Percentiles rank a stretch among this genome's conserved stretches.
phyloP scores from a whole-genome alignment of 202 grass and related monocot species.

The Schoenoplectus tabernaemontani region DNA sequence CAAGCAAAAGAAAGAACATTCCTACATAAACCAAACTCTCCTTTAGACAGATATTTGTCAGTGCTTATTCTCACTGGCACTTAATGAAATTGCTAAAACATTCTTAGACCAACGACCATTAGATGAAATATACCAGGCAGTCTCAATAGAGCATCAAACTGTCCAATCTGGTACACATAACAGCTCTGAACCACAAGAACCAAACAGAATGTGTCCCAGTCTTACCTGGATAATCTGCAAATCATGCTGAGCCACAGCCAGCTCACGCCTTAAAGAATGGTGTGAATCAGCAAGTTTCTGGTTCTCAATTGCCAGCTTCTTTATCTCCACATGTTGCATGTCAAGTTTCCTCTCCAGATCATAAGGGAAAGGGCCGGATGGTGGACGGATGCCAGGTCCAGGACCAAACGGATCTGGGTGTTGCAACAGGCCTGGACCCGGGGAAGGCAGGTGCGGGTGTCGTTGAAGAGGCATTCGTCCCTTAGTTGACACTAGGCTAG shows the following conservation, averaged over 20 bases:
- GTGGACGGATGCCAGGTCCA: conserved; percentile 41
- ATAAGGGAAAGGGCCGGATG: conserved; percentile 50
- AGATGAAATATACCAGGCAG: neutral
- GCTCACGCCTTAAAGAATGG: conserved; percentile 53
- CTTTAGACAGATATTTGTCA: neutral
- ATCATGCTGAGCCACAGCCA: conserved; percentile 67
- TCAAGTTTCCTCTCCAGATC: conserved; percentile 77
- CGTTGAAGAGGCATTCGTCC: conserved; percentile 46
- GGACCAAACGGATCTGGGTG: conserved; percentile 52
- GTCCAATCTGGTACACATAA: neutral
- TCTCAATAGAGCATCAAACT: neutral
- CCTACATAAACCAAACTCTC: neutral
- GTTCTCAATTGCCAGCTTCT: conserved; percentile 76
- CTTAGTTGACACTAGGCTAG: conserved; percentile 41
- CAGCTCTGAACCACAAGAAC: neutral
- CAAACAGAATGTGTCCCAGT: neutral
- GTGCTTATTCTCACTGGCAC: neutral
- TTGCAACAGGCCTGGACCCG: conserved; percentile 36
- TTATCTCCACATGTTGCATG: conserved; percentile 57
- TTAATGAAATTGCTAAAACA: neutral
- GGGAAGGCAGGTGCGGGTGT: conserved; percentile 31
- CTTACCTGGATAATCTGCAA: conserved; percentile 46
- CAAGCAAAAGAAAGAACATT: neutral
- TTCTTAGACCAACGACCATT: neutral
- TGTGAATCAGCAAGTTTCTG: conserved; percentile 54